phyloP scores from a whole-genome alignment of 2,329 filamentous ascomycete species.

The Westerdykella ornata region DNA sequence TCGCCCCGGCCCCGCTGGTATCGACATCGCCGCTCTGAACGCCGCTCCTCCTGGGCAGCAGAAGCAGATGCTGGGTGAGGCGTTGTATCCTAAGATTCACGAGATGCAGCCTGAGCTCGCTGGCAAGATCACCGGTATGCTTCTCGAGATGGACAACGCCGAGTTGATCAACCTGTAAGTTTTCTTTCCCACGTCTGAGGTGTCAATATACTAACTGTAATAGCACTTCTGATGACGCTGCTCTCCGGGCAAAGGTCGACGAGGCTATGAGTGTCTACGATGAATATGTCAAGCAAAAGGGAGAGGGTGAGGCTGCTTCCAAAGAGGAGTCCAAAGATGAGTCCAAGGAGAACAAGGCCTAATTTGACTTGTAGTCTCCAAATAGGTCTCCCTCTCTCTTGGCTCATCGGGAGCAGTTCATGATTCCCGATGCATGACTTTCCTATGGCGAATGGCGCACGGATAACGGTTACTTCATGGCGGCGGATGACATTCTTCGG shows the following conservation, averaged over 20 bases:
- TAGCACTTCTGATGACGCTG: slow-evolving; percentile 81
- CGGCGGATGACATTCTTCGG: too few relatives aligned
- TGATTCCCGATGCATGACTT: slow-evolving; percentile 23
- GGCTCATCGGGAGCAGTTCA: slow-evolving; percentile 10
- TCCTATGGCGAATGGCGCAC: slow-evolving; percentile 34
- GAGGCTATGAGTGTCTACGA: slow-evolving; percentile 97
- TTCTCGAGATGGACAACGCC: slow-evolving; percentile 96
- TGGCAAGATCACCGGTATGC: slow-evolving; percentile 99
- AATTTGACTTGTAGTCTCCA: slow-evolving; percentile 27
- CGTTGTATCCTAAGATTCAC: slow-evolving; percentile 97
- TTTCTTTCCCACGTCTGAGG: slow-evolving; percentile 1
- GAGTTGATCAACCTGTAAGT: slow-evolving; percentile 95
- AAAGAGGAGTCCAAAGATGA: slow-evolving; percentile 39
- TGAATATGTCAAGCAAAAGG: slow-evolving; percentile 91
- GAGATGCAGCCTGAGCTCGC: slow-evolving; percentile 89
- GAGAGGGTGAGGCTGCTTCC: slow-evolving; percentile 24
- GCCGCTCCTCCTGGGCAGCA: slow-evolving; percentile 63
- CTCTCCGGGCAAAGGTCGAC: slow-evolving; percentile 91
- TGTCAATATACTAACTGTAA: slow-evolving; percentile 23
- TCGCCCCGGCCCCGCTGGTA: slow-evolving; percentile 26
- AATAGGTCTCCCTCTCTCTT: slow-evolving; percentile 20
- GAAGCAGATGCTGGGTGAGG: slow-evolving; percentile 98
- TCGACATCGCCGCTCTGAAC: slow-evolving; percentile 49
- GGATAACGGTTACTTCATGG: slow-evolving; percentile 15
- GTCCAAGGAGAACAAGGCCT: slow-evolving; percentile 44